Percentiles rank a stretch among this genome's conserved stretches.
Conservation (phyloP, 2,329 filamentous ascomycete species). For the Aureobasidium sp. region DNA sequence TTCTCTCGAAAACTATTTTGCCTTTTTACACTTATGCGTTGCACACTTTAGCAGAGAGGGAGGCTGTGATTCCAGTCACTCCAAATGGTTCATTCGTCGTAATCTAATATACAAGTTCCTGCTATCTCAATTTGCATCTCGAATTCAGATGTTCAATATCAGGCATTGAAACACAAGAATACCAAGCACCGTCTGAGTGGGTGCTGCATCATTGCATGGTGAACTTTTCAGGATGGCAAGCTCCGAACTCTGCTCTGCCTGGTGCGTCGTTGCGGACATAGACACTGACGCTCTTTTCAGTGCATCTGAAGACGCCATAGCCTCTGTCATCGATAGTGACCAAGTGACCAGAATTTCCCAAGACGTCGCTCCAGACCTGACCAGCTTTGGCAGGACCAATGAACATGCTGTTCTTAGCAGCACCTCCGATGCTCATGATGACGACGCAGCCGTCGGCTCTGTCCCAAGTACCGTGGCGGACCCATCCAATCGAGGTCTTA, state of each 20-base stretch:
- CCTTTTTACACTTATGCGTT: too few species aligned
- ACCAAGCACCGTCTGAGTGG: not conserved
- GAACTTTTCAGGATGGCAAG: slow-evolving; percentile 14
- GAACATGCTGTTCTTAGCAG: slow-evolving; percentile 54
- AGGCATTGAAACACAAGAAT: not conserved
- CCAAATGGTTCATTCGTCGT: not conserved
- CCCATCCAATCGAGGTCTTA: slow-evolving; percentile 53
- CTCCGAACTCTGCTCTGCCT: slow-evolving; percentile 38
- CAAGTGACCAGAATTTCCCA: slow-evolving; percentile 47
- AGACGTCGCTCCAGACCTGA: slow-evolving; percentile 54
- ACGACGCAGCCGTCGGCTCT: slow-evolving; percentile 29
- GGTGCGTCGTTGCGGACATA: slow-evolving; percentile 52
- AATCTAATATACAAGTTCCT: not conserved
- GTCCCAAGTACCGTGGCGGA: slow-evolving; percentile 42
- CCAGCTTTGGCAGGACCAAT: slow-evolving; percentile 44
- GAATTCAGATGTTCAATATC: not conserved
- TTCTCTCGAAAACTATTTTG: too few species aligned
- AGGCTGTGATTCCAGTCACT: not conserved
- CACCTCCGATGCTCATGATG: slow-evolving; percentile 26
- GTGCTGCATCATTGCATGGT: not conserved
- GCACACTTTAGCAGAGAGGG: too few species aligned
- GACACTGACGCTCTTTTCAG: slow-evolving; percentile 48
- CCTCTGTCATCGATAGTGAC: slow-evolving; percentile 53
- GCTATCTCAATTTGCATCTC: not conserved
- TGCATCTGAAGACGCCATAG: slow-evolving; percentile 49